These are phyloP conservation scores for Tubosaeta sp. DNA, from an alignment of 768 basidiomycete species.

Conservation along the genomic window DNA sequence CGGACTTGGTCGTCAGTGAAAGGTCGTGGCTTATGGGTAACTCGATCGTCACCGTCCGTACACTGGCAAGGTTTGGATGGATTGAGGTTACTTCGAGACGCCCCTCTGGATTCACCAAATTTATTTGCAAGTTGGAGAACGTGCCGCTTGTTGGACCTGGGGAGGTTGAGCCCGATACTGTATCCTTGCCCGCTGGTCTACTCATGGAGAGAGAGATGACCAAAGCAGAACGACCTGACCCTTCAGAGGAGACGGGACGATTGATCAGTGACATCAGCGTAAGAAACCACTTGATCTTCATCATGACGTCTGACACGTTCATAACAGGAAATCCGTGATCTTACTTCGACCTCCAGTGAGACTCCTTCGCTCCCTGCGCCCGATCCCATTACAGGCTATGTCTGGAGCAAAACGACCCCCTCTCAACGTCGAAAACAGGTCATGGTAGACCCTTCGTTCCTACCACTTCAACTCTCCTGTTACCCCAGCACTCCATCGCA, in stretches of 20 bases:
- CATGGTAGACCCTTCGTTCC: conserved; percentile 76
- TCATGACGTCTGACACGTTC: conserved; percentile 4
- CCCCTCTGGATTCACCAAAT: conserved; percentile 83
- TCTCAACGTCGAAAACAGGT: conserved; percentile 89
- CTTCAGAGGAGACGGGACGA: conserved; percentile 17
- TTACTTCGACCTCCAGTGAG: conserved; percentile 5
- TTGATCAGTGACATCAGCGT: conserved; percentile 3
- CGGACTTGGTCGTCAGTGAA: conserved; percentile 45
- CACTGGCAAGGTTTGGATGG: conserved; percentile 77
- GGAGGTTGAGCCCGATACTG: conserved; percentile 75
- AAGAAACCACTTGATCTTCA: conserved; percentile 1
- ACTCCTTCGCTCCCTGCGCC: conserved; percentile 39
- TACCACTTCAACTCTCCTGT: conserved; percentile 82
- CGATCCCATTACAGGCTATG: conserved; percentile 77
- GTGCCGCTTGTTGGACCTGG: conserved; percentile 81
- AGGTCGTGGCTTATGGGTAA: conserved; percentile 88
- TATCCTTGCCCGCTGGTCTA: conserved; percentile 67
- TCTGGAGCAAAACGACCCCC: conserved; percentile 84
- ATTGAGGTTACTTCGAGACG: conserved; percentile 79
- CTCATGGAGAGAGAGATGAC: conserved; percentile 60
- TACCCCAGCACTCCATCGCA: conserved; percentile 45
- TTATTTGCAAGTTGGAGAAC: conserved; percentile 85
- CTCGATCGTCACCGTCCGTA: conserved; percentile 77
- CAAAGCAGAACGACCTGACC: conserved; percentile 27
- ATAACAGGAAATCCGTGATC: conserved; percentile 21